Evolutionary conservation across 257 asterid genomes (phyloP), one percentile per base, ranked within the genome.

Genomic region (Echites panduratus): DNA sequence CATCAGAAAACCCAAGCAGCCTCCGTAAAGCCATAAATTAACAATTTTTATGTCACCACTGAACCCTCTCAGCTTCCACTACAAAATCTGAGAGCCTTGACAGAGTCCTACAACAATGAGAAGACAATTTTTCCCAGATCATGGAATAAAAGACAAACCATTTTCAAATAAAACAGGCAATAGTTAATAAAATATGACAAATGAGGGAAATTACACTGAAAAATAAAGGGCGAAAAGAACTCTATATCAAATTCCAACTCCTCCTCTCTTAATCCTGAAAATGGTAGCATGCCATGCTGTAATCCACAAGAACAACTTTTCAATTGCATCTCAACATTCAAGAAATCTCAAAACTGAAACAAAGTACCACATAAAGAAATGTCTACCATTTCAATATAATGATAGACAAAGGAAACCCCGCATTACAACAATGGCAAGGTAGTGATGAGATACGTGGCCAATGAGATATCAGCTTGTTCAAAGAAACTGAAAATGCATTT

Each of bases 1-100:
- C 96, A 79, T 88, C 92, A 20, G 94, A 92, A 73, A 85, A 90
- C 61, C 98, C 98, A 58, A 87, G 88, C 84, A 86, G 79, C 45
- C 84, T 91, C 83, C 98, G 85, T 68, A 89, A 77, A 1, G 98
- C 91, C 97, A 90, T 92, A 24, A 61, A 74, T 22, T 77, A 72
- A 53, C 8, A 59, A 22, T 3, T 40, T 40, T 2, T 40, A 40
- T 0, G 41, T 22, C 44, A 41, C 44, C 7, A 62, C 1, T 4
- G 41, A 12, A 35, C 19, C 72, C 12, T 20, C 40, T 35, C 19
- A 52, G 45, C 24, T 48, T 40, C 47, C 40, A 3, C 56, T n/a
- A n/a, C 41, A 24, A 38, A n/a, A 40, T 10, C 20, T 32, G 12
- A 2, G 58, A 49, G 40, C 53, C 56, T 27, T 20, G 26, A 59